Evolutionary conservation across 2,329 filamentous ascomycete species (phyloP).

Genomic region (Plenodomus biglobosus): DNA sequence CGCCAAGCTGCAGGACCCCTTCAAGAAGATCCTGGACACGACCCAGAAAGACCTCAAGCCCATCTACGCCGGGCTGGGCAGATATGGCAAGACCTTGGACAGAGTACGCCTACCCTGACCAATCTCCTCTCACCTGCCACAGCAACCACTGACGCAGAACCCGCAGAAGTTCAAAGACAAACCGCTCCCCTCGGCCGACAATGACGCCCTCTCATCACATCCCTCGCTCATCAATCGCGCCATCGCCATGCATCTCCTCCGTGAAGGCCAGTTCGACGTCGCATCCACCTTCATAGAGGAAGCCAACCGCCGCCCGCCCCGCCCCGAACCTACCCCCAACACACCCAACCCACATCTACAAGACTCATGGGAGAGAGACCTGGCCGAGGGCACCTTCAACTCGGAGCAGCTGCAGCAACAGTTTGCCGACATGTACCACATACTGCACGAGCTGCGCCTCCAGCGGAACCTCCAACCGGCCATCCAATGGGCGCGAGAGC

Average conservation of each 20-base stretch:
- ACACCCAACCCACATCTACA: constrained; percentile 37
- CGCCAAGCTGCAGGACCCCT: constrained; percentile 80
- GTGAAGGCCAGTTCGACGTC: constrained; percentile 89
- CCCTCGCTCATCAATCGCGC: constrained; percentile 82
- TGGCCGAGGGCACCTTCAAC: constrained; percentile 61
- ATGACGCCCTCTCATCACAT: constrained; percentile 77
- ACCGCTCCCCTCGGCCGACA: constrained; percentile 72
- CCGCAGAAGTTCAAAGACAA: constrained; percentile 61
- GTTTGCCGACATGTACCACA: constrained; percentile 88
- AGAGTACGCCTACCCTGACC: constrained; percentile 56
- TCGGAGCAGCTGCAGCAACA: constrained; percentile 72
- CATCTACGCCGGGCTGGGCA: constrained; percentile 77
- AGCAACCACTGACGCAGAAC: constrained; percentile 10
- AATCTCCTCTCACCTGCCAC: background rate
- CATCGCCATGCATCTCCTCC: constrained; percentile 93
- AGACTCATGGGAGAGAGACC: constrained; percentile 46
- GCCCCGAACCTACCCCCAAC: constrained; percentile 42
- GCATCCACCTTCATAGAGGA: constrained; percentile 84
- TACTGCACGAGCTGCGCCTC: constrained; percentile 74
- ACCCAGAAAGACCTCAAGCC: constrained; percentile 81
- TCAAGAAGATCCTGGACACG: constrained; percentile 77
- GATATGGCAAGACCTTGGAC: constrained; percentile 82
- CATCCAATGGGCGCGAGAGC: constrained; percentile 79
- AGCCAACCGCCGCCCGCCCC: constrained; percentile 53
- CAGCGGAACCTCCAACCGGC: constrained; percentile 75